Evolutionary conservation across 441 rosid genomes (phyloP), one percentile per base, ranked within the genome.

Genomic region (Gossypium laxum): DNA sequence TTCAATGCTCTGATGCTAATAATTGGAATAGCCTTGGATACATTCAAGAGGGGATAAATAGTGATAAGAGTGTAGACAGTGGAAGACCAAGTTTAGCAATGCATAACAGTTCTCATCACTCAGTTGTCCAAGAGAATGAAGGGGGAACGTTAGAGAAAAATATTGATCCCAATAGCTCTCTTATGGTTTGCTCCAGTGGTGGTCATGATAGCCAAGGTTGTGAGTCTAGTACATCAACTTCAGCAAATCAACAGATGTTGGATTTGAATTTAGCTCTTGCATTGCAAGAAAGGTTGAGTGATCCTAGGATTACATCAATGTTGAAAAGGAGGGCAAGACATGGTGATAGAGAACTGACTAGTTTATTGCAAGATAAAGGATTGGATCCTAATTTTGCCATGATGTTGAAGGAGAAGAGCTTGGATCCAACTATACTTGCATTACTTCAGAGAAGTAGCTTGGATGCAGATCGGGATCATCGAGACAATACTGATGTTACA

Each of bases 401-500:
- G 87, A 96, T 96, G 99, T 79, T 96, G 83, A 91, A 96, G 83
- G 98, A 96, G 83, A 96, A 89, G 77, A 87, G 83, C 78, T 86
- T 96, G 89, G 99, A 96, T 83, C 98, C 97, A 21, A 93, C 97
- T 51, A 90, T 96, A 70, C 84, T 96, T 75, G 99, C 99, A 69
- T 85, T 96, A 69, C 88, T 96, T 76, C 99, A 96, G 84, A 85
- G 99, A 76, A 93, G 97, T 82, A 96, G 99, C 80, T 86, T 96
- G 88, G 99, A 96, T 84, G 98, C 98, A 65, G 99, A 96, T 78
- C 88, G 99, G 84, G 98, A 96, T 87, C 99, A 96, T 77, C 88
- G 90, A 26, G 98, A 89, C 77, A 89, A 91, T 76, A 87, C 88
- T 61, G 94, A 91, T 69, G 80, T 80, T 12, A 79, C 96, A n/a